Percentiles rank a stretch among this genome's conserved stretches.
Conservation (phyloP, 805 yeast species). For the Saccharomycopsis vini region DNA sequence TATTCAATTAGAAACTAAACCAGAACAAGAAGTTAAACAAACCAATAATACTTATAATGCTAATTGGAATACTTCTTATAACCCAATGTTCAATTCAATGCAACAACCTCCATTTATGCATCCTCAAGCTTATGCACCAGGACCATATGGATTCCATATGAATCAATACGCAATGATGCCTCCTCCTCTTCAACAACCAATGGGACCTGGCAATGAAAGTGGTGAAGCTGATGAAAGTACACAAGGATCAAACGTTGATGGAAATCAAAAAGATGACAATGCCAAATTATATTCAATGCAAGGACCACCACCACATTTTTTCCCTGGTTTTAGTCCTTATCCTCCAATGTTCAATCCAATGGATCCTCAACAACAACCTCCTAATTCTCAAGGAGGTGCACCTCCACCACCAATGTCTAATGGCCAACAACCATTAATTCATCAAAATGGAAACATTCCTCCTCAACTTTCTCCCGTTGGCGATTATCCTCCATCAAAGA, state of each 20-base stretch:
- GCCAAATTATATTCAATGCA: neutral
- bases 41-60: slow-evolving; percentile 53
- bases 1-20: slow-evolving; percentile 16
- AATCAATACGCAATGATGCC: slow-evolving; percentile 27
- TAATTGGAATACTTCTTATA: slow-evolving; percentile 51
- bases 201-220: slow-evolving; percentile 9
- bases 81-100: slow-evolving; percentile 31
- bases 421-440: too few relatives aligned
- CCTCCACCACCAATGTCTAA: slow-evolving; percentile 12
- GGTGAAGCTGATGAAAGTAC: slow-evolving; percentile 12
- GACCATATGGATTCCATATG: slow-evolving; percentile 29
- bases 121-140: slow-evolving; percentile 26
- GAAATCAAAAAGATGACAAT: slow-evolving; percentile 1
- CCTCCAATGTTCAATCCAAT: slow-evolving; percentile 23
- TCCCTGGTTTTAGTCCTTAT: slow-evolving; percentile 44
- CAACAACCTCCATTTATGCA: slow-evolving; percentile 22
- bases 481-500: slow-evolving; percentile 4
- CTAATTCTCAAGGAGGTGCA: slow-evolving; percentile 13
- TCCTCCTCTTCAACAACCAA: slow-evolving; percentile 12
- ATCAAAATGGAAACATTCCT: too few relatives aligned
- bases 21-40: neutral
- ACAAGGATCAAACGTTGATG: too few relatives aligned
- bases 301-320: slow-evolving; percentile 30
- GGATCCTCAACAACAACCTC: slow-evolving; percentile 11
- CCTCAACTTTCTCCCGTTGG: slow-evolving; percentile 16